phyloP scores from a whole-genome alignment of 345 rosid species.

The Luvunga scandens region DNA sequence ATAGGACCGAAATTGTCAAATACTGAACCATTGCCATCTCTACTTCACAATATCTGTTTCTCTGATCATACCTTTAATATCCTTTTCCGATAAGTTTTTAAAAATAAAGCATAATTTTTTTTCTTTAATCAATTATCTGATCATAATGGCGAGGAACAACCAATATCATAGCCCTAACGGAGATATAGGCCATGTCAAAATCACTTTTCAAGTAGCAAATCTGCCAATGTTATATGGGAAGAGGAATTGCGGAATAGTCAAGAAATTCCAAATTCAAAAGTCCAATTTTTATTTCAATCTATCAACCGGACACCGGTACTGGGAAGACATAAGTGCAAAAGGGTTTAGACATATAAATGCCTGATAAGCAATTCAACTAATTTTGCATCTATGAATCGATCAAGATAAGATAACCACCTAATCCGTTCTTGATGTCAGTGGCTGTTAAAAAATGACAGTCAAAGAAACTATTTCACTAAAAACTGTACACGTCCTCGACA shows the following conservation, averaged over 20 bases:
- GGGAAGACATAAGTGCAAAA: too few relatives aligned
- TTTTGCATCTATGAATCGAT: neutral
- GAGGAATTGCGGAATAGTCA: neutral
- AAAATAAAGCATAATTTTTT: too few relatives aligned
- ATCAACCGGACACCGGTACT: neutral
- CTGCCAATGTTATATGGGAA: neutral
- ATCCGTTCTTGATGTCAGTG: neutral
- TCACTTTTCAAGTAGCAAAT: neutral
- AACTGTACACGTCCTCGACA: neutral
- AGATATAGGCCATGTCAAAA: neutral
- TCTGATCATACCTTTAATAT: too few relatives aligned
- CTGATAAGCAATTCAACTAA: conserved; percentile 6
- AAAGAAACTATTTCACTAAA: neutral
- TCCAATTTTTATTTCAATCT: neutral
- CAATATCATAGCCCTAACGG: neutral
- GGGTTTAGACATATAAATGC: neutral
- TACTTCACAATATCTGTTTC: too few relatives aligned
- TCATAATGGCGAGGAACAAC: neutral
- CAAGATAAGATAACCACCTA: too few relatives aligned
- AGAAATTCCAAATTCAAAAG: neutral
- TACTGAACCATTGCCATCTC: too few relatives aligned
- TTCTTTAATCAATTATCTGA: too few relatives aligned
- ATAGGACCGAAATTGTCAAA: too few relatives aligned
- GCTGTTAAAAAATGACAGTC: neutral
- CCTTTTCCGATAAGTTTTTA: too few relatives aligned